phyloP scores from a whole-genome alignment of 176 grass and related monocot species.

The Aechmea fasciata region DNA sequence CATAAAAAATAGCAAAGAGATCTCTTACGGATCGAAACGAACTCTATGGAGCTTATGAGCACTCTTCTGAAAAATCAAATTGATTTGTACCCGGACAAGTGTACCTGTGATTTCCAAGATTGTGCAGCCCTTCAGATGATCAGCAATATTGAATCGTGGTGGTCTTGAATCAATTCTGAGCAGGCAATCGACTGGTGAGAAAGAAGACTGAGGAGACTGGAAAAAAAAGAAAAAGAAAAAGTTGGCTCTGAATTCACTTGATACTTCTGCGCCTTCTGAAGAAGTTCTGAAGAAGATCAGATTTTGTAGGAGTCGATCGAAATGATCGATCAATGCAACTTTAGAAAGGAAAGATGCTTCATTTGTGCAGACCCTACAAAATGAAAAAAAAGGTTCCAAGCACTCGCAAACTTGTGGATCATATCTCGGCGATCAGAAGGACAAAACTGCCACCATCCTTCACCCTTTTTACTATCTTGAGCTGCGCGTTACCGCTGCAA shows the following conservation, averaged over 20 bases:
- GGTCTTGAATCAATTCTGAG: background rate
- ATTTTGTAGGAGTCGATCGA: background rate
- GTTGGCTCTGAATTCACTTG: background rate
- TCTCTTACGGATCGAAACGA: background rate
- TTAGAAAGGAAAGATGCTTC: slow-evolving; percentile 6
- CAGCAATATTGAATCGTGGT: background rate
- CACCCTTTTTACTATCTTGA: slow-evolving; percentile 8
- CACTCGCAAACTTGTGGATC: slow-evolving; percentile 8
- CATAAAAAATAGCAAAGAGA: background rate
- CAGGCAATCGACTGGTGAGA: background rate
- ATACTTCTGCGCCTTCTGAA: background rate
- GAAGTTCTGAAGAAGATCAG: background rate
- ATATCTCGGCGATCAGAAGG: background rate
- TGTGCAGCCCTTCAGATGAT: background rate
- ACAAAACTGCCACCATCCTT: background rate
- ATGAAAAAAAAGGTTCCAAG: background rate
- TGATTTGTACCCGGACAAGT: background rate
- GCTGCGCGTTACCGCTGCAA: slow-evolving; percentile 16
- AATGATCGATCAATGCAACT: background rate
- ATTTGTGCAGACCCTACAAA: background rate
- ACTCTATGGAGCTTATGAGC: background rate
- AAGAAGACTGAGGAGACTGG: too few species aligned
- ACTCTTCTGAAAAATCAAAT: background rate
- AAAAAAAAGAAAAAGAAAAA: too few species aligned
- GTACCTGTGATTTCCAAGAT: background rate